Evolutionary conservation across 805 yeast species (phyloP).

Genomic region (Wickerhamomyces pijperi): DNA sequence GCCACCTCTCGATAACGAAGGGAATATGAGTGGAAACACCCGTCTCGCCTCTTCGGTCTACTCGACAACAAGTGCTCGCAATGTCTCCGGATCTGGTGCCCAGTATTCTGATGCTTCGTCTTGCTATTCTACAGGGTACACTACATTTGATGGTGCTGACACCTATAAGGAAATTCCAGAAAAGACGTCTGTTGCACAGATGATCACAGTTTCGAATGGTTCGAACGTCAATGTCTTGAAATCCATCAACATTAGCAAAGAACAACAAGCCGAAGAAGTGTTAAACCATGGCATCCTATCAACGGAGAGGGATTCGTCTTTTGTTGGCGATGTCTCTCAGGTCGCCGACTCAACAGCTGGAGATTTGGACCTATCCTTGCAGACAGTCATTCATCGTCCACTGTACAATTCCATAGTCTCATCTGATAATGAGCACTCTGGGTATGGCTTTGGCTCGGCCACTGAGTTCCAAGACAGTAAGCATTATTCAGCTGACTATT

Average conservation of each 20-base stretch:
- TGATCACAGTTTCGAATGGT: constrained; percentile 16
- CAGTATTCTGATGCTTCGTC: neutral
- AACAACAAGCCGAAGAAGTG: too few relatives aligned
- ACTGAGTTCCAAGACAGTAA: neutral
- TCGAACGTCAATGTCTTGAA: constrained; percentile 16
- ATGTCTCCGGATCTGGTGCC: neutral
- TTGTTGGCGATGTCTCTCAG: too few relatives aligned
- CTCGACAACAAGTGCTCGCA: too few relatives aligned
- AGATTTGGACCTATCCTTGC: neutral
- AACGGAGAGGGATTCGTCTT: constrained; percentile 12
- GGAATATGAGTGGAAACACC: too few relatives aligned
- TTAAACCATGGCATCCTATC: neutral
- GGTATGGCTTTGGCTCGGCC: neutral
- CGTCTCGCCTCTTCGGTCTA: too few relatives aligned
- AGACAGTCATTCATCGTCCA: neutral
- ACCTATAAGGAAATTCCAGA: constrained; percentile 17
- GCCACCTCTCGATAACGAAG: too few relatives aligned
- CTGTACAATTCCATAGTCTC: too few relatives aligned
- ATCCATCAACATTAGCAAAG: constrained; percentile 2
- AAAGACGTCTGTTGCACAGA: constrained; percentile 16
- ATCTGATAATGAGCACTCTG: neutral
- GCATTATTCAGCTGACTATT: neutral
- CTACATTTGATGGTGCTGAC: neutral
- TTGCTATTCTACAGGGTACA: neutral
- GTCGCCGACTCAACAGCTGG: too few relatives aligned